Evolutionary conservation across 2,329 filamentous ascomycete species (phyloP), one percentile per base, ranked within the genome.

Genomic region (Trichoderma lentiforme): DNA sequence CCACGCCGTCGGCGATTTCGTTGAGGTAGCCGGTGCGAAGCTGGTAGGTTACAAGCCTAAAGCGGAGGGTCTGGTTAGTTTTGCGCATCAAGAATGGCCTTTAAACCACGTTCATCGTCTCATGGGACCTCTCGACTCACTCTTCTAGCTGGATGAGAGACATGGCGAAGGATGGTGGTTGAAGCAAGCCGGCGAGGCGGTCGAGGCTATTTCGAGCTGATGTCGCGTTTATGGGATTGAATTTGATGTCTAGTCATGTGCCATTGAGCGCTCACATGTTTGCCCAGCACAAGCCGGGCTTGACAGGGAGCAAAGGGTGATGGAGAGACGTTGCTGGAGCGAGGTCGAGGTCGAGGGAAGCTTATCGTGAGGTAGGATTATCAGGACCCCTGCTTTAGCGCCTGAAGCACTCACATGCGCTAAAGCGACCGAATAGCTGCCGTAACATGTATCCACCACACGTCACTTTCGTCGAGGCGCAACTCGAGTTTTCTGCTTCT

Each of bases 1-100:
- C 93, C 8, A 96, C 92, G 73, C 93, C 93, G 79, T 97, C 93
- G 75, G 92, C 92, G 75, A 95, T 91, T 74, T 93, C 89, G 75
- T 90, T 90, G 43, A 97, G 89, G 79, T 96, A 96, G 77, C 91
- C 91, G 47, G 92, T 92, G 67, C 93, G 91, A 71, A 97, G 86
- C 81, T 94, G 92, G 83, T 95, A 95, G 71, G 93, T 89, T 58
- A 95, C 91, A 80, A 96, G 90, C 80, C 92, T 94, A 77, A 21
- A 47, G 60, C 30, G 28, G 24, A 56, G 39, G 14, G 9, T 24
- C 32, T 36, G 11, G 74, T 80, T 34, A 80, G 76, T 67, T 21
- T 58, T 39, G 15, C 4, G 71, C 24, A 32, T 32, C 3, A 32
- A 21, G 11, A 24, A 14, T 14, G 21, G 60, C 3, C 18, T 28